Base-by-base conservation (phyloP, 345 rosid genomes). In the Dipteronia dyeriana region DNA sequence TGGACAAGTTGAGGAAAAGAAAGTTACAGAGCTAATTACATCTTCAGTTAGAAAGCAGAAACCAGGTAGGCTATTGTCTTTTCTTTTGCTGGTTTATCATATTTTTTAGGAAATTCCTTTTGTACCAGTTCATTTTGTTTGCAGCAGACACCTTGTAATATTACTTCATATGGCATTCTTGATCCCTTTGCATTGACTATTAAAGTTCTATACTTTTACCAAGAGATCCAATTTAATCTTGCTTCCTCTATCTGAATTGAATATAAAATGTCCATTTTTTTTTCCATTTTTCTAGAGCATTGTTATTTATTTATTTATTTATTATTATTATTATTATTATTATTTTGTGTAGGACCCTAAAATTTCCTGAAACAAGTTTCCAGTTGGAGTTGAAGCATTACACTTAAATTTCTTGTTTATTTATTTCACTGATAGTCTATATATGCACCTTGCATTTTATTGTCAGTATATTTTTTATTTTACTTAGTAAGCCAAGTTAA, bases 31-130 rank as follows among this genome's bases (percentile, higher is more conserved):
- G 78, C 72, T 92, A 66, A 90, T 92, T 76, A 83, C 94, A 23
- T 92, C 97, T 73, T 91, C 97, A 1, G 82, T 80, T 16, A 87
- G 94, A 77, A 90, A 89, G 85, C 91, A 84, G 79, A 88, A 64
- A 78, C 66, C 66, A 66, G 84, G 91, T 88, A 78, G 73, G 68
- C 60, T 81, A 26, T 62, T 65, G 53, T 61, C 31, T 71, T 53
- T 63, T 47, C 29, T 26, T 17, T 22, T 31, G 16, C 31, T 76
- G 26, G 4, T 66, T 64, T 70, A 66, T 51, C 71, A 1, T 73
- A 11, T 22, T 49, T 68, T 61, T 7, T 7, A 14, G 29, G 57
- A 63, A n/a, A 14, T 60, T 69, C 4, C 19, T 8, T 70, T 34
- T 47, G 13, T n/a, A 66, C 13, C 25, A 39, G 56, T 10, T 47